Evolutionary conservation across 1,139 yeast genomes (phyloP), one percentile per base, ranked within the genome.

Genomic region (Suhomyces maxii): DNA sequence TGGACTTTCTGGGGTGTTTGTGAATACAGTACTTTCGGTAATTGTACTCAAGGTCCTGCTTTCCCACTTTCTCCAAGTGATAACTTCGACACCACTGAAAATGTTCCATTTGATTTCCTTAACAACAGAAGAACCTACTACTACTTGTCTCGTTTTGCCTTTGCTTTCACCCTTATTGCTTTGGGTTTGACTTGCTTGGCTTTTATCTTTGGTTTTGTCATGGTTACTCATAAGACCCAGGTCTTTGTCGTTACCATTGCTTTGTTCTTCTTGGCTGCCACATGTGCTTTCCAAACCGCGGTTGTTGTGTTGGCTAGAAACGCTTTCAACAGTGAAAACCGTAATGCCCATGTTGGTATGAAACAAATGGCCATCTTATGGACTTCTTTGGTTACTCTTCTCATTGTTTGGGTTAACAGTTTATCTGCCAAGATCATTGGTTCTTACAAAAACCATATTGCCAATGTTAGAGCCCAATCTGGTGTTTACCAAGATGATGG

Each of bases 1-100:
- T 86, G 93, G 93, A 83, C 91, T 2, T 86, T 82, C 71, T 86
- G 95, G 95, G 93, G 93, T 56, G 77, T 84, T 40, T 84, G 90
- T 65, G 75, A 77, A 46, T 68, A 69, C 41, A 44, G 54, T 23
- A 60, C 68, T 57, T 68, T 69, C 52, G 68, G 75, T 42, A 79
- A 84, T 13, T 74, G 80, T 59, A 54, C 60, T 32, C 60, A 62
- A 42, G 78, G 77, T 12, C 79, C 80, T 37, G 91, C 86, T 40
- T 77, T 71, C 59, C 88, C 91, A 48, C 68, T 86, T 53, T 83
- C 90, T 6, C 93, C 93, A 30, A 77, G 68, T 47, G 89, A 85
- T 64, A 86, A 86, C 68, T 86, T 84, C 56, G 73, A 71, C 43
- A 78, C 84, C 47, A 63, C 71, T 32, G 53, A 56, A 2, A 67